Base-by-base conservation (phyloP, 2,329 filamentous ascomycete genomes). In the Paraconiothyrium sp. region DNA sequence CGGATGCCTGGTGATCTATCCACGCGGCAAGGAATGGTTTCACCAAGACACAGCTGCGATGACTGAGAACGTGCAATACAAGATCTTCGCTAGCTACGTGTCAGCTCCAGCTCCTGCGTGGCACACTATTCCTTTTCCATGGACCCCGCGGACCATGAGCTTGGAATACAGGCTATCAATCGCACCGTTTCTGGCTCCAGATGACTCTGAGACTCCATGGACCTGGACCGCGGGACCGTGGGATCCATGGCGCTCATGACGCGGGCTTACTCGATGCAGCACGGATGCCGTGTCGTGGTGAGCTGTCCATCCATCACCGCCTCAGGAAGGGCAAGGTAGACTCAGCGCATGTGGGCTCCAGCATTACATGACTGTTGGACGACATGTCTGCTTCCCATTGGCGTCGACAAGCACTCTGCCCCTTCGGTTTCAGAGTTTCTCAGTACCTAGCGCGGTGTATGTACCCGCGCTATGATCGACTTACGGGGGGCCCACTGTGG, bases 251-350 rank as follows among this genome's bases (percentile, higher is more conserved):
- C n/a, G 32, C 22, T 27, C 41, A 35, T 3, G 27, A 46, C 22
- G 30, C 27, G n/a, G 44, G n/a, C 54, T 56, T 9, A 11, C 20
- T 47, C 34, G 41, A 47, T 39, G 27, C 32, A 35, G n/a, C 27
- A 27, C 20, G 39, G 54, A 24, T 37, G 39, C 39, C 39, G 41
- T 34, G 41, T 47, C 41, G 35, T 55, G 30, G 7, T 47, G 52
- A 55, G 52, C 20, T 55, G 52, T 55, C 41, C 41, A 55, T 35
- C 48, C 8, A 47, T 47, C 30, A 47, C 52, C 41, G 52, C 41
- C 27, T 16, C 32, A 16, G 5, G 14, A 41, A 37, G 32, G 14
- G 32, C 48, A 32, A 5, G 32, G 20, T 22, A n/a, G 3, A n/a
- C 3, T 20, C 20, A 41, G 22, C 50, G 14, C 14, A 10, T 20